Percentiles rank a stretch among this genome's conserved stretches.
phyloP scores from a whole-genome alignment of 106 monocot species.

The Triglochin maritima region DNA sequence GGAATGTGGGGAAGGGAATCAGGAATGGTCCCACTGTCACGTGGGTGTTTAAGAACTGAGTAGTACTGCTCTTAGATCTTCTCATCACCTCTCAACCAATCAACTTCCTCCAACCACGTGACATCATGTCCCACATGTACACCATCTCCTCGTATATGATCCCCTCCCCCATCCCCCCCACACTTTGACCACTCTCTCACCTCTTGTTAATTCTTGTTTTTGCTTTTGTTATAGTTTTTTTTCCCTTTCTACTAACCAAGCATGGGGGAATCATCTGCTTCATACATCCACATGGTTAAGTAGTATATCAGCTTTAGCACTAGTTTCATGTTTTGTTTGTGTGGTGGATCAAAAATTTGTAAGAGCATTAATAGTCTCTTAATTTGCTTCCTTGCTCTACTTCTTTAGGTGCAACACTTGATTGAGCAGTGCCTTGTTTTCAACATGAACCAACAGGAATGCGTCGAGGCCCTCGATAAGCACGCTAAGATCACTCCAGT shows the following conservation, averaged over 20 bases:
- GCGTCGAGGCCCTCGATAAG: conserved; percentile 64
- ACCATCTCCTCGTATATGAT: neutral
- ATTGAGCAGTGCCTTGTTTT: conserved; percentile 70
- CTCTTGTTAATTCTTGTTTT: neutral
- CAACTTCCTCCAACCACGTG: neutral
- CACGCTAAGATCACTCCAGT: conserved; percentile 79
- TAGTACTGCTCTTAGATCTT: neutral
- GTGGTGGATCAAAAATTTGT: neutral
- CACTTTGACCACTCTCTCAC: neutral
- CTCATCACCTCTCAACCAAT: conserved; percentile 10
- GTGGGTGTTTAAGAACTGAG: too few relatives aligned
- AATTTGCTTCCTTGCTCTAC: neutral
- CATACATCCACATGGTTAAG: conserved; percentile 6
- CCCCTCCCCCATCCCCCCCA: neutral
- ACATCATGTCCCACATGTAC: neutral
- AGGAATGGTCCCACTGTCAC: too few relatives aligned
- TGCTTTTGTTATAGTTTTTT: neutral
- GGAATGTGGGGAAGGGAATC: too few relatives aligned
- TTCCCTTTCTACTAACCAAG: neutral
- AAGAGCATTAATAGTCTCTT: neutral
- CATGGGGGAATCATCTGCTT: conserved; percentile 9
- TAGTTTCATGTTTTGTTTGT: neutral
- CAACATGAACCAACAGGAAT: conserved; percentile 75
- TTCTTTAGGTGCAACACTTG: conserved; percentile 65
- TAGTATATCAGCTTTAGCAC: neutral